A percentile compares a stretch with the other conserved stretches of the same genome.
These are phyloP conservation scores for Euphorbia pulcherrima DNA, from an alignment of 345 rosid genomes.

Conservation along the genomic window DNA sequence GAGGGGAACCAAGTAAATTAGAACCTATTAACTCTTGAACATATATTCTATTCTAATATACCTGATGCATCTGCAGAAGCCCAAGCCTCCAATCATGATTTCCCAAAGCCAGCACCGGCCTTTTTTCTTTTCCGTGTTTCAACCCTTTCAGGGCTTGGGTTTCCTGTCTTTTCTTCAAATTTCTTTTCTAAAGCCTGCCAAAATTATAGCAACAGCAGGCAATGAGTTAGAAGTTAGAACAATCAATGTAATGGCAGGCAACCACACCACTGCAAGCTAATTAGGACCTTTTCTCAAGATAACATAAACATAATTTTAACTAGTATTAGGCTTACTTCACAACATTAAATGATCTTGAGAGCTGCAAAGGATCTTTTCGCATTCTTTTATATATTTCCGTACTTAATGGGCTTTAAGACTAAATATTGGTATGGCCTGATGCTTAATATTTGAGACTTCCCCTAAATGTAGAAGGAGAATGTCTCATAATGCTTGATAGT, in stretches of 20 bases:
- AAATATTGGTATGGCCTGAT: neutral
- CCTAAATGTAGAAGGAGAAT: neutral
- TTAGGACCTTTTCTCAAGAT: neutral
- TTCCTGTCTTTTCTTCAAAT: constrained; percentile 70
- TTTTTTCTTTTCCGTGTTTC: constrained; percentile 48
- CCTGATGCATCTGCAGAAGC: constrained; percentile 18
- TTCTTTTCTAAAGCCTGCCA: constrained; percentile 73
- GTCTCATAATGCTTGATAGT: neutral
- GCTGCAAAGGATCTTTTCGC: neutral
- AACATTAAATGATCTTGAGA: neutral
- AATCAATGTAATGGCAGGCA: neutral
- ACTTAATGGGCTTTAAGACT: neutral
- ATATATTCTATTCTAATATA: neutral
- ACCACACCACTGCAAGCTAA: neutral
- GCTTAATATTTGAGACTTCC: neutral
- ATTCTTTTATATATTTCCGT: neutral
- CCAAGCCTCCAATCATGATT: constrained; percentile 32
- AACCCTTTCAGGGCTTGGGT: constrained; percentile 70
- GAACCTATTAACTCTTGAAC: neutral
- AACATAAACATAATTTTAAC: neutral
- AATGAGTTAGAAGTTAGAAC: neutral
- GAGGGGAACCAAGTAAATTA: neutral
- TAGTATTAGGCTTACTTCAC: neutral
- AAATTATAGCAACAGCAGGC: constrained; percentile 18
- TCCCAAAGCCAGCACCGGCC: constrained; percentile 84